A percentile compares a stretch with the other conserved stretches of the same genome.
Conservation (phyloP, 169 alveolate genomes). For the Cyclospora cayetanensis region DNA sequence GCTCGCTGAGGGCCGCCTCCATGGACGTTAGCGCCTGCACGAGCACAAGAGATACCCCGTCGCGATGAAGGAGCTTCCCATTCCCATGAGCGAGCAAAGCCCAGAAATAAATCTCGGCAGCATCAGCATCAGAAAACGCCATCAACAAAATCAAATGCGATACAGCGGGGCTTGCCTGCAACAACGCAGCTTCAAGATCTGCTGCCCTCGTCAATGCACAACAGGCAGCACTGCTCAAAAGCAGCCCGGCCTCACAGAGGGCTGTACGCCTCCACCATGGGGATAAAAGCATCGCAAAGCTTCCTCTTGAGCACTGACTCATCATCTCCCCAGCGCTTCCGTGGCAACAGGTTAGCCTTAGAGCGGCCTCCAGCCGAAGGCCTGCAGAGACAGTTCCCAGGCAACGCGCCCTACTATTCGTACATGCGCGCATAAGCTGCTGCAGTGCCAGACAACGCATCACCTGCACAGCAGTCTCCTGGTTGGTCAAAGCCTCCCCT, state of each 20-base stretch:
- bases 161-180: conserved; percentile 20
- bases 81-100: too few species aligned
- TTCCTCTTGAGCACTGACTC: neutral
- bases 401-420: neutral
- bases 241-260: neutral
- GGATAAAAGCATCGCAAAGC: neutral
- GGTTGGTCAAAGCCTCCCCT: neutral
- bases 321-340: conserved; percentile 8
- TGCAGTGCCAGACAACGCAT: neutral
- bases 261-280: conserved; percentile 7
- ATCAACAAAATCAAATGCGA: too few species aligned
- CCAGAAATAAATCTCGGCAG: too few species aligned
- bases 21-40: too few species aligned
- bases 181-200: neutral
- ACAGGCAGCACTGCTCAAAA: neutral
- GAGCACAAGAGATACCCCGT: too few species aligned
- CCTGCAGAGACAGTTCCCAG: neutral
- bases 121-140: too few species aligned
- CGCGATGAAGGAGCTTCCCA: too few species aligned
- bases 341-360: neutral
- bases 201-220: neutral
- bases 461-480: neutral
- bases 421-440: conserved; percentile 36
- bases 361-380: conserved; percentile 11
- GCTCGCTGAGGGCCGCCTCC: too few species aligned